These are phyloP conservation scores for Penicillium goetzii DNA, from an alignment of 495 filamentous ascomycete species.

Conservation along the genomic window DNA sequence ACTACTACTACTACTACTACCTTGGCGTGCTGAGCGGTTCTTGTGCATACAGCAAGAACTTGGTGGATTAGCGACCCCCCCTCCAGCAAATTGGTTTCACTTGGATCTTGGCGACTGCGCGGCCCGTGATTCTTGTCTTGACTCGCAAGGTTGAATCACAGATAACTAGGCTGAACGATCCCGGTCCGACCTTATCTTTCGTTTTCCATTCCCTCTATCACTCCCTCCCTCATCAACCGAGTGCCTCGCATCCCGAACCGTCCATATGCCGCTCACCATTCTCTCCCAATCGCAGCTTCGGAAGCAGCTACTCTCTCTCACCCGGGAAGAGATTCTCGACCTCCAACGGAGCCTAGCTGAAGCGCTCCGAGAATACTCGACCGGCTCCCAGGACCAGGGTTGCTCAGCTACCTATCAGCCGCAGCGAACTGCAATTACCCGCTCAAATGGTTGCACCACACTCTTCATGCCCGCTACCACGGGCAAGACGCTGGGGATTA, in stretches of 20 bases:
- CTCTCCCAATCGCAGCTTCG: constrained; percentile 73
- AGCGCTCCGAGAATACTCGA: constrained; percentile 83
- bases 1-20: too few relatives aligned
- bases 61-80: not conserved
- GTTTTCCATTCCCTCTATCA: constrained; percentile 5
- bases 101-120: constrained; percentile 23
- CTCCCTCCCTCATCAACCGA: not conserved
- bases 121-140: constrained; percentile 15
- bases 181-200: not conserved
- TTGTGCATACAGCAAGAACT: not conserved
- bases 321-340: constrained; percentile 63
- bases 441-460: constrained; percentile 74
- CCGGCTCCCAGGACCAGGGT: constrained; percentile 60
- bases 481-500: constrained; percentile 61
- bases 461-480: constrained; percentile 88
- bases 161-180: not conserved
- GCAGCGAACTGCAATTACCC: constrained; percentile 69
- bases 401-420: constrained; percentile 74
- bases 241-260: not conserved
- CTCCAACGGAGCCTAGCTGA: constrained; percentile 69
- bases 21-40: constrained; percentile 1
- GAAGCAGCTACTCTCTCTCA: constrained; percentile 71
- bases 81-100: constrained; percentile 16
- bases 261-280: constrained; percentile 73
- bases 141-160: constrained; percentile 17